Evolutionary conservation across 441 rosid species (phyloP).

Genomic region (Breynia disticha): DNA sequence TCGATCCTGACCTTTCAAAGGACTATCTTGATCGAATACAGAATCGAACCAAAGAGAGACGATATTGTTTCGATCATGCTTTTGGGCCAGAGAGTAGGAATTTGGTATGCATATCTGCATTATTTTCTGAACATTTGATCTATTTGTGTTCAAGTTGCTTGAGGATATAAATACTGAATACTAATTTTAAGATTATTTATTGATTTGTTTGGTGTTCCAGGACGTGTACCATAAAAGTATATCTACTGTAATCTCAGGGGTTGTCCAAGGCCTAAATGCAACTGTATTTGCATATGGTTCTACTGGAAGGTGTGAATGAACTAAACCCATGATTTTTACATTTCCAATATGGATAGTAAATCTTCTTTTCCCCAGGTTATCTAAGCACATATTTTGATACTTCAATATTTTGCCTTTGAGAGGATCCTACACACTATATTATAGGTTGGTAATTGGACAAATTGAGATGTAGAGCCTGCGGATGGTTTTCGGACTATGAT

Average conservation of each 20-base stretch:
- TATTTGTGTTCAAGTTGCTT: neutral
- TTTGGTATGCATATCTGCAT: conserved; percentile 27
- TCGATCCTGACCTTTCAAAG: conserved; percentile 77
- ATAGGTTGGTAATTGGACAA: neutral
- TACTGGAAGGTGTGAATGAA: conserved; percentile 61
- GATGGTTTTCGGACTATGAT: neutral
- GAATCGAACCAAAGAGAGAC: conserved; percentile 75
- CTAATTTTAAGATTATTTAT: neutral
- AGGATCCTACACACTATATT: neutral
- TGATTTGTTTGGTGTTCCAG: conserved; percentile 29
- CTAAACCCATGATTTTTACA: too few relatives aligned
- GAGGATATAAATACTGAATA: neutral
- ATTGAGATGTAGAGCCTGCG: neutral
- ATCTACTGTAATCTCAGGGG: conserved; percentile 57
- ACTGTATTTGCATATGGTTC: conserved; percentile 93
- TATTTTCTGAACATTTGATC: neutral
- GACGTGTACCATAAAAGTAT: conserved; percentile 53
- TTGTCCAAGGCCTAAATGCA: conserved; percentile 83
- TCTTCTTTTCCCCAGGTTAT: too few relatives aligned
- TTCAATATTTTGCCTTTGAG: neutral
- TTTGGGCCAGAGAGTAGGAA: conserved; percentile 65
- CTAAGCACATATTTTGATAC: too few relatives aligned
- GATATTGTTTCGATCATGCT: conserved; percentile 67
- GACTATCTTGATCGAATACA: conserved; percentile 77
- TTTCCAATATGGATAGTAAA: too few relatives aligned